phyloP scores from a whole-genome alignment of 2,329 filamentous ascomycete species.

The Bipolaris sorokiniana region DNA sequence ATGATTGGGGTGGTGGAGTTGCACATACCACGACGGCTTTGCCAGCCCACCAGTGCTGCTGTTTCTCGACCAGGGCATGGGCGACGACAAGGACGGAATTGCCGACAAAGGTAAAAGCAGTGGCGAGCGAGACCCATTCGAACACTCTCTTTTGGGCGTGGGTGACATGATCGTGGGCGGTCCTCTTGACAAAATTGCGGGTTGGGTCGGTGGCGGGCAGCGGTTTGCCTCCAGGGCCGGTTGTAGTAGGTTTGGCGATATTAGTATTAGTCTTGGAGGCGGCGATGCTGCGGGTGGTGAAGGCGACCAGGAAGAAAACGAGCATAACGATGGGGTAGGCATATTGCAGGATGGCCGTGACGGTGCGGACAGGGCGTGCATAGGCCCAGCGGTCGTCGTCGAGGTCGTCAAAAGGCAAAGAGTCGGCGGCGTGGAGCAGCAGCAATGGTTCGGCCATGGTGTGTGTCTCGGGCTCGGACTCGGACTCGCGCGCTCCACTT shows the following conservation, averaged over 20 bases:
- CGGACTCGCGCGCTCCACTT: conserved; percentile 18
- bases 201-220: conserved; percentile 68
- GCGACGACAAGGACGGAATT: conserved; percentile 75
- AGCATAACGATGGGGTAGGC: conserved; percentile 69
- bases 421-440: conserved; percentile 15
- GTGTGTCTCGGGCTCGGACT: neutral
- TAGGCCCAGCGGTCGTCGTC: conserved; percentile 25
- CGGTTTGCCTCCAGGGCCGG: conserved; percentile 87
- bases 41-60: conserved; percentile 81
- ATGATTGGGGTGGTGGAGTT: neutral
- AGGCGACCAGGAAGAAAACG: conserved; percentile 67
- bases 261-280: conserved; percentile 56
- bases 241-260: conserved; percentile 57
- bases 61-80: conserved; percentile 71
- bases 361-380: conserved; percentile 25
- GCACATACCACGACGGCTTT: conserved; percentile 73
- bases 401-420: conserved; percentile 17
- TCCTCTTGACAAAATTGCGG: conserved; percentile 53
- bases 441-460: conserved; percentile 28
- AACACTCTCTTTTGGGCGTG: conserved; percentile 74
- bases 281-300: conserved; percentile 66
- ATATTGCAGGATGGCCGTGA: conserved; percentile 56
- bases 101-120: conserved; percentile 76
- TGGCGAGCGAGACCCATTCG: conserved; percentile 72
- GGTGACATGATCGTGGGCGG: conserved; percentile 63